Evolutionary conservation across 768 basidiomycete species (phyloP), one percentile per base, ranked within the genome.

Genomic region (Calvatia gigantea): DNA sequence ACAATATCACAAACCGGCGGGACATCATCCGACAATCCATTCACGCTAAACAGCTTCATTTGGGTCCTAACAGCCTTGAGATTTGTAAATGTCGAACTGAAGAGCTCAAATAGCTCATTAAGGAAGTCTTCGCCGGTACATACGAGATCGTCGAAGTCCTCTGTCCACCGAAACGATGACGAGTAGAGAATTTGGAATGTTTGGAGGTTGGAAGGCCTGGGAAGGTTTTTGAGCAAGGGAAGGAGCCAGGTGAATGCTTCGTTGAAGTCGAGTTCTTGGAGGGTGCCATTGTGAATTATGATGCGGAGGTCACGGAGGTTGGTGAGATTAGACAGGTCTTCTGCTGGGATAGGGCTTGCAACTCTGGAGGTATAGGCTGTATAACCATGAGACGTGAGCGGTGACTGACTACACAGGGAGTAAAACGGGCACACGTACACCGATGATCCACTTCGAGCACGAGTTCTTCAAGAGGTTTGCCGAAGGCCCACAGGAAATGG

Each of bases 371-470:
- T 11, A 17, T 27, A 28, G 7, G 12, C 25, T 45, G 43, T 45
- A 3, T 9, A 15, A 15, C 15, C 15, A 14, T 45, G 9, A 45
- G 19, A 25, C 12, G 15, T 45, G 21, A 14, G 43, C n/a, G 11
- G 23, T 21, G 27, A 19, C 6, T 25, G 3, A 6, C 23, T 25
- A 25, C 14, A 25, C n/a, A 12, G 23, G 43, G 4, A 19, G 12
- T 9, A 19, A 17, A 9, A 41, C 8, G 39, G 17, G n/a, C n/a
- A 19, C 8, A 38, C 48, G 8, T 49, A 49, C 48, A 29, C 17
- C 50, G 50, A 17, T 51, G 50, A 19, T 51, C 50, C 29, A 51
- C 25, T 23, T 51, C 50, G 6, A 51, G n/a, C 1, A 42, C 50
- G n/a, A 51, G 38, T 41, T 51, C 50, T 41, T 41, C 27, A 7